Evolutionary conservation across 345 rosid species (phyloP).

Genomic region (Eucalyptus pumila): DNA sequence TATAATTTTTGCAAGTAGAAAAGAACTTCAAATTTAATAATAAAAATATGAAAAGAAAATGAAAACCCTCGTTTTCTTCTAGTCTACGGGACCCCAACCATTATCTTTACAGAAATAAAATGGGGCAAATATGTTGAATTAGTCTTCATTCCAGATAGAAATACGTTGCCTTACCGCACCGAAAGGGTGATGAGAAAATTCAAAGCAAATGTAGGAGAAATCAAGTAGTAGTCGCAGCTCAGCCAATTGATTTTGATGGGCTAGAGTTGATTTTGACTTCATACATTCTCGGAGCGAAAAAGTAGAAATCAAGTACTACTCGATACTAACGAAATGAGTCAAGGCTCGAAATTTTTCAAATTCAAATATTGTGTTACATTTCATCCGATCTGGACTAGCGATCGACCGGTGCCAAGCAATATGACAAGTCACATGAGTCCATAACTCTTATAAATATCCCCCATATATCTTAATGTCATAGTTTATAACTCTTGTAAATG

Average conservation of each 20-base stretch:
- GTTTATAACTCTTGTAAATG: background rate
- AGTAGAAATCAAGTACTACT: background rate
- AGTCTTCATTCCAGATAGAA: background rate
- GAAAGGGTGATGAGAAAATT: background rate
- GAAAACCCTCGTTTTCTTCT: background rate
- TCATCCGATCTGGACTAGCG: rapidly evolving
- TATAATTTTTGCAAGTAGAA: background rate
- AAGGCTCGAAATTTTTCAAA: background rate
- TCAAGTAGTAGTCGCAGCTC: background rate
- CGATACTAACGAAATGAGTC: background rate
- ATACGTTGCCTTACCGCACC: background rate
- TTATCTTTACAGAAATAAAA: background rate
- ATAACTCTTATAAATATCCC: background rate
- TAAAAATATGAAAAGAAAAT: background rate
- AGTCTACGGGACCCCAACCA: background rate
- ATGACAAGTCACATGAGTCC: background rate
- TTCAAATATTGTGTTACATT: background rate
- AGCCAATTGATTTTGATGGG: background rate
- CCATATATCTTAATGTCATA: no score
- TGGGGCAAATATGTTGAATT: background rate
- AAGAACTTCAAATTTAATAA: background rate
- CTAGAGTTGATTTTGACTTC: background rate
- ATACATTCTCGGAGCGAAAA: background rate
- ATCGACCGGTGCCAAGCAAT: background rate
- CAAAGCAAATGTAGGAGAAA: background rate